Percentiles rank a stretch among this genome's conserved stretches.
phyloP scores from a whole-genome alignment of 139 green algal genomes.

The Tetraselmis chui region DNA sequence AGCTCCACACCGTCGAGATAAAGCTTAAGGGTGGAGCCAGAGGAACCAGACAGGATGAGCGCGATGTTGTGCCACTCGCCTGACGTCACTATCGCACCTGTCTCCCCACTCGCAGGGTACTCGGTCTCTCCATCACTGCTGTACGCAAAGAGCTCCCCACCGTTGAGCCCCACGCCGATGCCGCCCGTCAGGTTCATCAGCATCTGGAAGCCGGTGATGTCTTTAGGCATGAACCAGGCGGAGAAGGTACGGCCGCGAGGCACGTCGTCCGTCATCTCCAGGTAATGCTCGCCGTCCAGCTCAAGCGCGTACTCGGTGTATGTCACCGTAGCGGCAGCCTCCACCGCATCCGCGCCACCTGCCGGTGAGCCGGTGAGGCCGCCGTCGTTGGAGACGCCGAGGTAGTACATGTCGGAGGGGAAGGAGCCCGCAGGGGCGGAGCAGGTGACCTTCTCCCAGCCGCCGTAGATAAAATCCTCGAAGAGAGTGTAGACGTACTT shows the following conservation, averaged over 20 bases:
- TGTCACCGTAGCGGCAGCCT: neutral
- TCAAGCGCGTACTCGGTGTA: conserved; percentile 19
- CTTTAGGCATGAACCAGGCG: neutral
- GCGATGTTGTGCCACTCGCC: conserved; percentile 19
- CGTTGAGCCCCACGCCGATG: conserved; percentile 2
- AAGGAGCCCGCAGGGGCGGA: neutral
- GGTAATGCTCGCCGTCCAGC: neutral
- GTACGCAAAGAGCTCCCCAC: neutral
- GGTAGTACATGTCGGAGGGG: conserved; percentile 9
- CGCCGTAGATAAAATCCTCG: conserved; percentile 16
- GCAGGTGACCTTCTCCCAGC: conserved; percentile 10
- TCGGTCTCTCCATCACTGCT: neutral
- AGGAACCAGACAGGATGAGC: conserved; percentile 2
- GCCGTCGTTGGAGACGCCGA: conserved; percentile 18
- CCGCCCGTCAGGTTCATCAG: conserved; percentile 4
- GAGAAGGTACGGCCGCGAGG: neutral
- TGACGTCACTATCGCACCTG: neutral
- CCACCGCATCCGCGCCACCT: neutral
- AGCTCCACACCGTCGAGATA: conserved; percentile 9
- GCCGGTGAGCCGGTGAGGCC: neutral
- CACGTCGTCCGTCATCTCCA: neutral
- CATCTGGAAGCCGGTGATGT: neutral
- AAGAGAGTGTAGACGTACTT: neutral
- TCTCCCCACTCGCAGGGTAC: neutral
- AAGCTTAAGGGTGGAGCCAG: neutral